Conservation (phyloP, 2,329 filamentous ascomycete genomes). For the Penicillium sp. region DNA sequence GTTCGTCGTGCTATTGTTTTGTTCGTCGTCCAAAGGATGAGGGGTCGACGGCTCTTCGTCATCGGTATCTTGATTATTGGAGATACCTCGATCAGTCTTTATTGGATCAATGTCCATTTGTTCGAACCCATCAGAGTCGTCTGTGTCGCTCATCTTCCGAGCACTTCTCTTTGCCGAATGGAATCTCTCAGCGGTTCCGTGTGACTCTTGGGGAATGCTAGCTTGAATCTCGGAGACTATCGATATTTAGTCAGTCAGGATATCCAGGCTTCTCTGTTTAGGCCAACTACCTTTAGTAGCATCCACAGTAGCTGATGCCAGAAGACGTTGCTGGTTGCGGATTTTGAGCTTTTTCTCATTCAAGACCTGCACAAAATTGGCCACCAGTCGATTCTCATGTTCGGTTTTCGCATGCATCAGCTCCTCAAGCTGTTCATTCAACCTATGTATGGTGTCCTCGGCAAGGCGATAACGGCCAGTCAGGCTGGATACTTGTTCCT, state of each 20-base stretch:
- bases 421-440: constrained; percentile 56
- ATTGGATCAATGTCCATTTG: constrained; percentile 35
- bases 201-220: constrained; percentile 10
- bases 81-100: constrained; percentile 7
- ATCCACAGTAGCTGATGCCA: constrained; percentile 51
- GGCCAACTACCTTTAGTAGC: constrained; percentile 31
- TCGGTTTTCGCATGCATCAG: constrained; percentile 56
- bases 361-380: constrained; percentile 57
- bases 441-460: constrained; percentile 50
- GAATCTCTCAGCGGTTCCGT: constrained; percentile 15
- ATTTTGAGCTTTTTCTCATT: constrained; percentile 67
- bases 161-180: constrained; percentile 31
- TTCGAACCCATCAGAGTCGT: constrained; percentile 38
- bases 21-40: constrained; percentile 36
- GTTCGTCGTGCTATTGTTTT: constrained; percentile 31
- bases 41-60: constrained; percentile 30
- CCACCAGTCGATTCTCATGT: constrained; percentile 57
- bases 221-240: constrained; percentile 31
- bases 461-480: constrained; percentile 44
- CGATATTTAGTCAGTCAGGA: background rate
- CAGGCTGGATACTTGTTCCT: constrained; percentile 42
- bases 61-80: constrained; percentile 26
- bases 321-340: constrained; percentile 58
- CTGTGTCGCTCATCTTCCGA: constrained; percentile 18
- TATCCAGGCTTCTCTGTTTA: background rate